These are phyloP conservation scores for Paraphysoderma sedebokerense DNA, from an alignment of 371 early-diverging fungal species.

Conservation along the genomic window DNA sequence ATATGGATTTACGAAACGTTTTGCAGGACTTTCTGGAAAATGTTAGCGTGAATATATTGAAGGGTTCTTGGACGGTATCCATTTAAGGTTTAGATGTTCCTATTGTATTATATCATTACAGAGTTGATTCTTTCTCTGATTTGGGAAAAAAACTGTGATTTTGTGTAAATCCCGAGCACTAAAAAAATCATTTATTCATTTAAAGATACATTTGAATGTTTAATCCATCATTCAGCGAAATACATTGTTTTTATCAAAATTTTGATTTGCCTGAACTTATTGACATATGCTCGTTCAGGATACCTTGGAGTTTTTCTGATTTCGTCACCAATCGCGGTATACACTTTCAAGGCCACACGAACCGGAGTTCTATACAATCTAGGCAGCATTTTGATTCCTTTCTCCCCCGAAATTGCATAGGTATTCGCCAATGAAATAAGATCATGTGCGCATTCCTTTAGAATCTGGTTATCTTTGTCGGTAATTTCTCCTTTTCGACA, in stretches of 20 bases:
- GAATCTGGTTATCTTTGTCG: conserved; percentile 8
- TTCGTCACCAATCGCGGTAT: conserved; percentile 22
- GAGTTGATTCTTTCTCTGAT: too few relatives aligned
- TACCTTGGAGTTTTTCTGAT: conserved; percentile 11
- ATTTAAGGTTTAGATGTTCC: too few relatives aligned
- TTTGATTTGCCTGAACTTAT: conserved; percentile 15
- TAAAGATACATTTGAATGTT: too few relatives aligned
- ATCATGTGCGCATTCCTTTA: conserved; percentile 6
- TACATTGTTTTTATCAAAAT: conserved; percentile 21
- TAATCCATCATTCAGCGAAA: too few relatives aligned
- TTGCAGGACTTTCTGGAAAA: too few relatives aligned
- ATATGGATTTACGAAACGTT: too few relatives aligned
- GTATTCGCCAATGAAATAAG: neutral
- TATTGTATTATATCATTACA: too few relatives aligned
- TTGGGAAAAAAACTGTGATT: too few relatives aligned
- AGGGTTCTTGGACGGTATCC: too few relatives aligned
- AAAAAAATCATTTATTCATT: too few relatives aligned
- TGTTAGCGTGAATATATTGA: too few relatives aligned
- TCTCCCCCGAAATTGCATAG: conserved; percentile 10
- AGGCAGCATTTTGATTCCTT: conserved; percentile 22
- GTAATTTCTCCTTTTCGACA: conserved; percentile 8
- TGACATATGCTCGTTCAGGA: conserved; percentile 20
- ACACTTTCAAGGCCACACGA: conserved; percentile 28
- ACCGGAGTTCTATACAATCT: conserved; percentile 19
- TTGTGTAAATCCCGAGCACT: too few relatives aligned